A percentile compares a stretch with the other conserved stretches of the same genome.
These are phyloP conservation scores for Mycena rosella DNA, from an alignment of 768 basidiomycete species.

Conservation along the genomic window DNA sequence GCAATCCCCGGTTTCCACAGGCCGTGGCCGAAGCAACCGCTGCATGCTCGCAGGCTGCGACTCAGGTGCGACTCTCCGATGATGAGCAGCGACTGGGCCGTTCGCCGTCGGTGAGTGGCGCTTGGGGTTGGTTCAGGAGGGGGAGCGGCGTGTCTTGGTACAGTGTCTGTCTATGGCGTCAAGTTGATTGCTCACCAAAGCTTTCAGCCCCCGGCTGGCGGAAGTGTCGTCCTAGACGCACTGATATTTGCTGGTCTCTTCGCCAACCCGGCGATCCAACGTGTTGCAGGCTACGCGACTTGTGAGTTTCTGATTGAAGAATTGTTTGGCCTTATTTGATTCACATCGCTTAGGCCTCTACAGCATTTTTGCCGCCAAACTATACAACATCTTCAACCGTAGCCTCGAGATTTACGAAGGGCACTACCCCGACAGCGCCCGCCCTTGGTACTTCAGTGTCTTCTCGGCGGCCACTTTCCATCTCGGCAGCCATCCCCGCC, in stretches of 20 bases:
- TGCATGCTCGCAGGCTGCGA: too few relatives aligned
- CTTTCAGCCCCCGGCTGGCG: too few relatives aligned
- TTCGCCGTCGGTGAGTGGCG: too few relatives aligned
- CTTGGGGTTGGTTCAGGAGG: too few relatives aligned
- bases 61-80: too few relatives aligned
- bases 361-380: background rate
- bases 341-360: background rate
- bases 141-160: too few relatives aligned
- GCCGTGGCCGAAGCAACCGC: background rate
- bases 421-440: background rate
- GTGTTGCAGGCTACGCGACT: slow-evolving; percentile 1
- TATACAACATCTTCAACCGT: background rate
- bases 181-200: too few relatives aligned
- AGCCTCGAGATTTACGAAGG: background rate
- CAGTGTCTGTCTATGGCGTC: too few relatives aligned
- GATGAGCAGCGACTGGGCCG: too few relatives aligned
- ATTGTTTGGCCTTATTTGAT: background rate
- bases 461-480: background rate
- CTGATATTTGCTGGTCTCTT: background rate
- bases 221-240: background rate
- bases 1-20: background rate
- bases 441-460: too few relatives aligned
- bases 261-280: background rate
- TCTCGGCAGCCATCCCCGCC: background rate
- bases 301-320: background rate